Evolutionary conservation across 306 rosid species (phyloP), one percentile per base, ranked within the genome.

Genomic region (Myrica gale): DNA sequence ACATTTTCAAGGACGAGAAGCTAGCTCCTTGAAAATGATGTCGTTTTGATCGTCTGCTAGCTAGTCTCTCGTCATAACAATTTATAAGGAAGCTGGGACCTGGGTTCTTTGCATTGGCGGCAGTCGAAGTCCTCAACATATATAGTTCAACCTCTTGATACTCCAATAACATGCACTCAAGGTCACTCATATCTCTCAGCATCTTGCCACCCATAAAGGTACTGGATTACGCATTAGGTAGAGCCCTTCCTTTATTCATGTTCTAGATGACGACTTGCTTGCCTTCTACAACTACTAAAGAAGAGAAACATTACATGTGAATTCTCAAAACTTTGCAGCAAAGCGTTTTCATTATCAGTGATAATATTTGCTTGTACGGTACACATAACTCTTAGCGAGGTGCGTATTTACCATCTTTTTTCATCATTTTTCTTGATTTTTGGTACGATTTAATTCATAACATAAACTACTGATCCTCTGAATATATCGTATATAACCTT

Each of bases 241-340:
- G 65, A 58, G 65, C 53, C 3, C 53, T 48, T 48, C 13, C 52
- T 62, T 66, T 46, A 77, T 47, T 42, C 43, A 58, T 68, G 68
- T 72, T 56, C 58, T 73, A 44, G 9, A 32, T 67, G 54, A 68
- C 51, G 10, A 53, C 58, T 85, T 82, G 70, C 91, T 90, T 90
- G 87, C 88, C 96, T 87, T 88, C 75, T 82, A 90, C 86, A 78
- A 69, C 73, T 78, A 23, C 69, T 71, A 71, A 62, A 66, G 74
- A 66, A 72, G 43, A 69, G 17, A 65, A 66, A 51, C 69, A 32
- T 16, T 57, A 71, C 68, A 23, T 76, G 52, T 47, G 60, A 80
- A 78, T 70, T 86, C 79, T 78, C 84, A 77, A 84, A 82, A 69
- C 96, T 87, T 90, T 52, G 83, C 89, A 84, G 89, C 82, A 77